Base-by-base conservation (phyloP, 2,329 filamentous ascomycete genomes). In the Penicillium rolfsii region DNA sequence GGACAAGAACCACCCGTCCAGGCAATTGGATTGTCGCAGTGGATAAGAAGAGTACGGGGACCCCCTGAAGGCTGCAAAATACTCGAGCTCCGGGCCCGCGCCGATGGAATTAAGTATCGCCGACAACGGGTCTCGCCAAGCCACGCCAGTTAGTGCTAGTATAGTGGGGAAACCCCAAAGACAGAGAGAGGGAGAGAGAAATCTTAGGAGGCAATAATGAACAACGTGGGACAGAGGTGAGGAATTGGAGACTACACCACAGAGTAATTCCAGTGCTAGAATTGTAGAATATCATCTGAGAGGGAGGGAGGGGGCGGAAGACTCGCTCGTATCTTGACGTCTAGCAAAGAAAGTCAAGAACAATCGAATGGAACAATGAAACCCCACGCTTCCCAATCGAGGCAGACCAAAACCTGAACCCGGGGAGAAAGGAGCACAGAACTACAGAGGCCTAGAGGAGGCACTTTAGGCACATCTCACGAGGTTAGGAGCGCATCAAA, bases 81-180 rank as follows among this genome's bases (percentile, higher is more conserved):
- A 70, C 59, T 65, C 41, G 57, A 61, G 58, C 54, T 64, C 57
- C 53, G 65, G 64, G 52, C 53, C 63, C 61, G 59, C 62, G 60
- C 59, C 62, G 56, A 59, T 65, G 67, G 67, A 70, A 70, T 65
- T 69, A 70, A 69, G 67, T 70, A 70, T 67, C 48, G 67, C 67
- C 67, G 67, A 67, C 40, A 58, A 63, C 38, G 58, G 63, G 59
- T 58, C 46, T 64, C 49, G 66, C 66, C 66, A 68, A 68, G 66
- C 55, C 64, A 48, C 53, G 41, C 58, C 52, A 55, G 46, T 36
- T 36, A 36, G 35, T 36, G 12, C 7, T 28, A 40, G 30, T 43
- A 28, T 35, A 41, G 63, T 63, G 58, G 63, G 56, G 61, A 52
- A 33, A 48, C 19, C 19, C 19, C 19, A 55, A 45, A 30, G n/a